phyloP scores from a whole-genome alignment of 495 filamentous ascomycete species.

The Aspergillus taichungensis region DNA sequence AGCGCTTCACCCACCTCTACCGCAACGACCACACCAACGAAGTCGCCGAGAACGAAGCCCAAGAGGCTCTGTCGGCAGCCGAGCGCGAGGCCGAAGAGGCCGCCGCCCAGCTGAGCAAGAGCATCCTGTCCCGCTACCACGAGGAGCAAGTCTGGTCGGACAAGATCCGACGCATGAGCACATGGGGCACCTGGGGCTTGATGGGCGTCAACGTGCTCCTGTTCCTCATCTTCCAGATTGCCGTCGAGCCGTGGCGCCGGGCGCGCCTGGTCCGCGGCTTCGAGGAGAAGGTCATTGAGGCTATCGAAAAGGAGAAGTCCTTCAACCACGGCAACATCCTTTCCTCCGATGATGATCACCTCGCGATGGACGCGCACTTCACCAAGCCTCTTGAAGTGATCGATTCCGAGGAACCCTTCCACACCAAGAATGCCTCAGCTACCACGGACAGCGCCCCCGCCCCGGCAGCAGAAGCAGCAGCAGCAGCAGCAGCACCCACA shows the following conservation, averaged over 20 bases:
- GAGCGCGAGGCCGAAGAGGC: conserved; percentile 74
- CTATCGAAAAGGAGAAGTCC: conserved; percentile 65
- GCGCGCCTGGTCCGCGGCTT: conserved; percentile 68
- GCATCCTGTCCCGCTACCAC: conserved; percentile 85
- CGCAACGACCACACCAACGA: conserved; percentile 89
- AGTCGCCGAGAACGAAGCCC: conserved; percentile 68
- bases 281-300: conserved; percentile 69
- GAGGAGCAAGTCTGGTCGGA: conserved; percentile 99
- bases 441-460: too few relatives aligned
- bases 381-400: too few relatives aligned
- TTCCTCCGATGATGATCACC: not conserved
- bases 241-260: conserved; percentile 91
- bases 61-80: conserved; percentile 58
- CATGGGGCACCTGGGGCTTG: conserved; percentile 96
- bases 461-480: not conserved
- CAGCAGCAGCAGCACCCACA: not conserved
- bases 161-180: conserved; percentile 89
- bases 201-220: conserved; percentile 94
- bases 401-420: too few relatives aligned
- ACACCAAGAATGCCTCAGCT: too few relatives aligned
- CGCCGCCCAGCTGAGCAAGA: conserved; percentile 59
- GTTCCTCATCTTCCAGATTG: conserved; percentile 80
- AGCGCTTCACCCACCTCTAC: conserved; percentile 90
- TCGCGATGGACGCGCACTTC: conserved; percentile 4
- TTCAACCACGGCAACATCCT: conserved; percentile 14